A percentile compares a stretch with the other conserved stretches of the same genome.
These are phyloP conservation scores for Chrysoporthe puriensis DNA, from an alignment of 2,329 filamentous ascomycete genomes.

Conservation along the genomic window DNA sequence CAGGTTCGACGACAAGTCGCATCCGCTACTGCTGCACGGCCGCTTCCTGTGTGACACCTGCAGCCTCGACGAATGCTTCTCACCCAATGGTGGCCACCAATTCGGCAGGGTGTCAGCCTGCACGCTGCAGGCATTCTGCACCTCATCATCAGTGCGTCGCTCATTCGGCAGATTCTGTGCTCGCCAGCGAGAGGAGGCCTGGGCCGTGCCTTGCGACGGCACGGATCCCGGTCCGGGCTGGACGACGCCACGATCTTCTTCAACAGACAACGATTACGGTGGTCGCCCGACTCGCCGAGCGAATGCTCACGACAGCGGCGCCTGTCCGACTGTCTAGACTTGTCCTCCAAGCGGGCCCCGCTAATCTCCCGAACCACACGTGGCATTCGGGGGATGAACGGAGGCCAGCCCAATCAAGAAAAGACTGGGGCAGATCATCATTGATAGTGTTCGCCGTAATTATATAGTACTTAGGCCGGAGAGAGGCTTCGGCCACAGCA, in stretches of 20 bases:
- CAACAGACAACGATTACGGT: background rate
- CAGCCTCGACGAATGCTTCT: background rate
- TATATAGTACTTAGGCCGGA: background rate
- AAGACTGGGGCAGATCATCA: slow-evolving; percentile 6
- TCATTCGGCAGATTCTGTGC: background rate
- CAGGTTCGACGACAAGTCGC: background rate
- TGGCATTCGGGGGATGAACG: slow-evolving; percentile 8
- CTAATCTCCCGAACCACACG: slow-evolving; percentile 12
- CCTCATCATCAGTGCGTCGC: background rate
- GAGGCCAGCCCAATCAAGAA: slow-evolving; percentile 1
- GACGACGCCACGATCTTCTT: background rate
- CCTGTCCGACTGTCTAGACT: background rate
- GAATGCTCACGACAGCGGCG: background rate
- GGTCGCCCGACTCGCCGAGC: background rate
- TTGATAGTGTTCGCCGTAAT: background rate
- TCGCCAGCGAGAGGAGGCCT: background rate
- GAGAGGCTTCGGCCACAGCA: slow-evolving; percentile 1
- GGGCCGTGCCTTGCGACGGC: background rate
- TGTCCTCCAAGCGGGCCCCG: background rate
- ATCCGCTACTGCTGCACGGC: slow-evolving; percentile 4
- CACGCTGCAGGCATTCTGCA: slow-evolving; percentile 8
- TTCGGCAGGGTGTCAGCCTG: background rate
- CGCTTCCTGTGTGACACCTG: background rate
- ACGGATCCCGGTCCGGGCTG: background rate
- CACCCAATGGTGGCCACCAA: slow-evolving; percentile 6